A percentile compares a stretch with the other conserved stretches of the same genome.
Evolutionary conservation across 2,329 filamentous ascomycete species (phyloP).

Genomic region (Zymoseptoria passerinii): DNA sequence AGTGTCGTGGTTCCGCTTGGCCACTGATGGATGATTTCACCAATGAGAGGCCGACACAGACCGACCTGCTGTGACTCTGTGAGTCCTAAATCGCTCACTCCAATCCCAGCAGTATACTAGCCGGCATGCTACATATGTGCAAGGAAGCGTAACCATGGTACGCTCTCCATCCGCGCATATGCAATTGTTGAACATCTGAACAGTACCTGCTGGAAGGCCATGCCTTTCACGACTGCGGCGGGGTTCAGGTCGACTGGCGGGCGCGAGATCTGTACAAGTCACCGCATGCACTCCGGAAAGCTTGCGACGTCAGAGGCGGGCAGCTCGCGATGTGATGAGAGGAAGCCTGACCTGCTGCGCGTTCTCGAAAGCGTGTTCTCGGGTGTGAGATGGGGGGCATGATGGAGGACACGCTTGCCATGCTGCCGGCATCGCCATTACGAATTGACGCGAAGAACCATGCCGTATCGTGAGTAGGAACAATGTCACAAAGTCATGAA

Average conservation of each 20-base stretch:
- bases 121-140: background rate
- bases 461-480: too few species aligned
- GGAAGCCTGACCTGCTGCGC: background rate
- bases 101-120: background rate
- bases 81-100: background rate
- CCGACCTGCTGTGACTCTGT: background rate
- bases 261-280: background rate
- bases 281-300: background rate
- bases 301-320: background rate
- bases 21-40: background rate
- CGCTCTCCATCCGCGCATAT: background rate
- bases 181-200: background rate
- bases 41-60: background rate
- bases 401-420: background rate
- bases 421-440: background rate
- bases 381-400: background rate
- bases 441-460: background rate
- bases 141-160: background rate
- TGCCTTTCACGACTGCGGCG: background rate
- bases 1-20: background rate
- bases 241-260: background rate
- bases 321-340: background rate
- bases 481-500: background rate
- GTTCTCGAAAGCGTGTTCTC: background rate
- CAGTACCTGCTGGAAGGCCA: background rate